Conservation (phyloP, 2,329 filamentous ascomycete species). For the Aurifilum marmelostoma region DNA sequence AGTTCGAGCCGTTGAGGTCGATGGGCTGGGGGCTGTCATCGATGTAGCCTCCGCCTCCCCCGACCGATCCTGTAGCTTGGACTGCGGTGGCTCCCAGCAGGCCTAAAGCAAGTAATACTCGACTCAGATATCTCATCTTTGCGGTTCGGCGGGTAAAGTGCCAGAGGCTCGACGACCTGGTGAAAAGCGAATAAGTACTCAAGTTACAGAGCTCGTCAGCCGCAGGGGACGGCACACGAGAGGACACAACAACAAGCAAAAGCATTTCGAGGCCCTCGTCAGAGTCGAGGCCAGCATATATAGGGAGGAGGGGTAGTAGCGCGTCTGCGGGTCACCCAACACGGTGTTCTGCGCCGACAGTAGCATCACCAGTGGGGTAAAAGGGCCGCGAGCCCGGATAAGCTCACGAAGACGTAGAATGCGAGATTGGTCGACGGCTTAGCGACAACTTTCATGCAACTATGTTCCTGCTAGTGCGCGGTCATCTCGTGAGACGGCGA, state of each 20-base stretch:
- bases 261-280: neutral
- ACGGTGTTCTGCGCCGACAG: neutral
- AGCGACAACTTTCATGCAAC: neutral
- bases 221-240: neutral
- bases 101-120: neutral
- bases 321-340: neutral
- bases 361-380: constrained; percentile 1
- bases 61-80: constrained; percentile 10
- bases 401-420: neutral
- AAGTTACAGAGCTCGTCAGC: no score
- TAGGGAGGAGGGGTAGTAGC: neutral
- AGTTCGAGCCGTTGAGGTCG: constrained; percentile 54
- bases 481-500: neutral
- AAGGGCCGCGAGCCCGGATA: neutral
- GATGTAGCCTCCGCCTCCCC: constrained; percentile 33
- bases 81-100: neutral
- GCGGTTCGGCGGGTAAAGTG: neutral
- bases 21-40: constrained; percentile 42
- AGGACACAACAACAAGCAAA: neutral
- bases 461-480: neutral
- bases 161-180: neutral
- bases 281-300: neutral
- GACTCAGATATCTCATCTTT: neutral
- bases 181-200: neutral
- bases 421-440: neutral